A percentile compares a stretch with the other conserved stretches of the same genome.
phyloP scores from a whole-genome alignment of 2,329 filamentous ascomycete species.

The Trichoderma gracile region DNA sequence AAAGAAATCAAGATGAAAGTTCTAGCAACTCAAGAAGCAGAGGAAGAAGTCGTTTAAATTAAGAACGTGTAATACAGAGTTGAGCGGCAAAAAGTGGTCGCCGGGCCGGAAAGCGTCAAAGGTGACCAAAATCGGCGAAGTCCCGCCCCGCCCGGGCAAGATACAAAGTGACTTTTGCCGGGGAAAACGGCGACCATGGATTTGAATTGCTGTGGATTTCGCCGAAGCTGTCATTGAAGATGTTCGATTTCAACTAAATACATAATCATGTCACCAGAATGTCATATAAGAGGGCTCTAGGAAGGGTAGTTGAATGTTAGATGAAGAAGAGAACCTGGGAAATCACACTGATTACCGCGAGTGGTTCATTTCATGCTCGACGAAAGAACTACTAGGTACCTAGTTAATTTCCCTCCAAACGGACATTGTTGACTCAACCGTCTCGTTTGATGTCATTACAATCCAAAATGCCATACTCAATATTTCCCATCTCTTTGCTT shows the following conservation, averaged over 20 bases:
- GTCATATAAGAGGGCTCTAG: too few species aligned
- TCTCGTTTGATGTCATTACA: neutral
- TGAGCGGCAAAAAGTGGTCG: slow-evolving; percentile 1
- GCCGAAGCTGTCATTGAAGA: too few species aligned
- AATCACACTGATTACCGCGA: too few species aligned
- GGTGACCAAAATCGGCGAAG: slow-evolving; percentile 10
- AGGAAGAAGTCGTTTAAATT: neutral
- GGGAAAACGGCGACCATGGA: slow-evolving; percentile 3
- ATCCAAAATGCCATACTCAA: neutral
- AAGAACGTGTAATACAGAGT: neutral
- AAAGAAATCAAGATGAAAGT: too few species aligned
- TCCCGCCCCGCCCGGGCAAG: neutral
- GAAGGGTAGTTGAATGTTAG: neutral
- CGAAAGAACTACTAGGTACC: too few species aligned
- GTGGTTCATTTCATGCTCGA: too few species aligned
- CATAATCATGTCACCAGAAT: too few species aligned
- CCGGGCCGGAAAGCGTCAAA: neutral
- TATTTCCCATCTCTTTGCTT: neutral
- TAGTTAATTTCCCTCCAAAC: neutral
- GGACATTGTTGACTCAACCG: neutral
- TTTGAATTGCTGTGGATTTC: too few species aligned
- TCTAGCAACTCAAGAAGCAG: neutral
- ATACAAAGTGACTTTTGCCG: neutral
- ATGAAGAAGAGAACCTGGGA: neutral
- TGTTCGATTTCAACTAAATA: too few species aligned